Evolutionary conservation across 768 basidiomycete genomes (phyloP).

Genomic region (Pleurotus giganteus): DNA sequence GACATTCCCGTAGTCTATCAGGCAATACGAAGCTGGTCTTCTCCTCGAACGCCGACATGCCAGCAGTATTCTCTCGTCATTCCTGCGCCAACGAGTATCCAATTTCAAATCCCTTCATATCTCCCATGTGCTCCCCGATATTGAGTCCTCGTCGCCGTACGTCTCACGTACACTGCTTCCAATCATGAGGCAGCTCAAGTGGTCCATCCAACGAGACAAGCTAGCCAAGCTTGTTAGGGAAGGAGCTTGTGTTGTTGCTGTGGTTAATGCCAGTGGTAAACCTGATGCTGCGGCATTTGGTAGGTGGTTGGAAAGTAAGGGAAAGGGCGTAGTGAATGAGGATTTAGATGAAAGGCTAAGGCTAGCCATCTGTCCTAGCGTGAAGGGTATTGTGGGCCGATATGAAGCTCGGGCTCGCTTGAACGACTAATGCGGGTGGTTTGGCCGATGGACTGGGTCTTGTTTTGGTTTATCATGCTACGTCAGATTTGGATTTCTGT

Average conservation of each 20-base stretch:
- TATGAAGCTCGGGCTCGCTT: slow-evolving; percentile 44
- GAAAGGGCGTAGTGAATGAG: slow-evolving; percentile 50
- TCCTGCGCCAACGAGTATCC: slow-evolving; percentile 48
- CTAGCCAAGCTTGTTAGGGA: slow-evolving; percentile 57
- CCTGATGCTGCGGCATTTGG: slow-evolving; percentile 37
- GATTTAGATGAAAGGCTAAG: slow-evolving; percentile 53
- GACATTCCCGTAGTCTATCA: slow-evolving; percentile 47
- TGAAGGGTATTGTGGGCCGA: slow-evolving; percentile 55
- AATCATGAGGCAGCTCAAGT: slow-evolving; percentile 64
- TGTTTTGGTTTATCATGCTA: too few species aligned
- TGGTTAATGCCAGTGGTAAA: slow-evolving; percentile 11
- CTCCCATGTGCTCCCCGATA: slow-evolving; percentile 58
- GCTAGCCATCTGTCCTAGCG: slow-evolving; percentile 65
- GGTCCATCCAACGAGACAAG: slow-evolving; percentile 64
- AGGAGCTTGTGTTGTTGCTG: slow-evolving; percentile 26
- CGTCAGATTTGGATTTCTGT: too few species aligned
- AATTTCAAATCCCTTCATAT: slow-evolving; percentile 41
- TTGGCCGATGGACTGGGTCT: too few species aligned
- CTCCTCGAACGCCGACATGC: slow-evolving; percentile 54
- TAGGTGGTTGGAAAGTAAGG: slow-evolving; percentile 57
- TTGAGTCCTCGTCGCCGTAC: slow-evolving; percentile 53
- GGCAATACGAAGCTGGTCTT: slow-evolving; percentile 61
- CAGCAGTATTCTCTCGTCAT: slow-evolving; percentile 47
- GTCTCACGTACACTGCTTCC: slow-evolving; percentile 65
- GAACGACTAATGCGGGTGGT: slow-evolving; percentile 1